Evolutionary conservation across 2,329 filamentous ascomycete genomes (phyloP).

Genomic region (Colletotrichum agaves): DNA sequence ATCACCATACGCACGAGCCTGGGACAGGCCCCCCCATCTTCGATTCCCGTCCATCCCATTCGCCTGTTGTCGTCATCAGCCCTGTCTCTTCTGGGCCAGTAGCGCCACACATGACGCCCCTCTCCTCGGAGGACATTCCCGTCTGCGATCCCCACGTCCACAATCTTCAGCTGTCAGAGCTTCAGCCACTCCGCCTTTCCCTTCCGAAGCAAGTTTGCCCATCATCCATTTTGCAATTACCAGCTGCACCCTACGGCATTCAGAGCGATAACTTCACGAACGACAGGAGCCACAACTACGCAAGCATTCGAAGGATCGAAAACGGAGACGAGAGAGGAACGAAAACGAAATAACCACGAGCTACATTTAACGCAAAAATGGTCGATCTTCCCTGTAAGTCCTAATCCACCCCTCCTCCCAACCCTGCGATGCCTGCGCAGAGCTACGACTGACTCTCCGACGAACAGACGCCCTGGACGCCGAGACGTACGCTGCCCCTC

Average conservation of each 20-base stretch:
- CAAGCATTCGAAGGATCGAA: too few relatives aligned
- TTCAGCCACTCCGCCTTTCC: constrained; percentile 34
- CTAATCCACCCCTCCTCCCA: neutral
- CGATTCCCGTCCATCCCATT: constrained; percentile 19
- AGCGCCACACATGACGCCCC: constrained; percentile 25
- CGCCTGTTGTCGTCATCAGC: constrained; percentile 32
- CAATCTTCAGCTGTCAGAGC: constrained; percentile 36
- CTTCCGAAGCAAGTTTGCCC: constrained; percentile 33
- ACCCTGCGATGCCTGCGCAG: neutral
- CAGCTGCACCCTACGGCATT: neutral
- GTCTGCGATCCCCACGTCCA: constrained; percentile 14
- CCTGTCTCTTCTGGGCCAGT: neutral
- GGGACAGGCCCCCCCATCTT: constrained; percentile 1
- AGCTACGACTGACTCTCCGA: constrained; percentile 15
- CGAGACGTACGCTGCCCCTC: constrained; percentile 75
- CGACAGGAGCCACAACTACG: neutral
- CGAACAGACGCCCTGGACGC: constrained; percentile 91
- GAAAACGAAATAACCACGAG: neutral
- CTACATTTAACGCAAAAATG: constrained; percentile 47
- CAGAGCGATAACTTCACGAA: neutral
- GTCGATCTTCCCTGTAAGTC: constrained; percentile 61
- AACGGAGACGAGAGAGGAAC: too few relatives aligned
- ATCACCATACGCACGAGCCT: neutral
- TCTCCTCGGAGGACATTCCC: too few relatives aligned
- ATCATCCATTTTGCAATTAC: neutral